Evolutionary conservation across 192 early-diverging fungal species (phyloP).

Genomic region (Gaertneriomyces sp.): DNA sequence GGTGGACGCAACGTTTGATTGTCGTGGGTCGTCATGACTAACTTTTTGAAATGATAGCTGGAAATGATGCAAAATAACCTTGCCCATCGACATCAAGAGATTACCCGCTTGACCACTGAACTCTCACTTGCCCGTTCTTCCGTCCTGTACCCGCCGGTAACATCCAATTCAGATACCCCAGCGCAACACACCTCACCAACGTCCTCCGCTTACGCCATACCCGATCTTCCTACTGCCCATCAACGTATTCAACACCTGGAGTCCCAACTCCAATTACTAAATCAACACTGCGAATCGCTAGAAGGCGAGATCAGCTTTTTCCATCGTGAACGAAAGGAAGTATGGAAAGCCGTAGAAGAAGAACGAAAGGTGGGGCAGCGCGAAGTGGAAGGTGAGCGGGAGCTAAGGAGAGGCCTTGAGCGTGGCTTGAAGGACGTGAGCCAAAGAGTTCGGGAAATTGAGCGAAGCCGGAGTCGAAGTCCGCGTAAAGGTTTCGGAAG

Average conservation of each 20-base stretch:
- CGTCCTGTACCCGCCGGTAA: too few species aligned
- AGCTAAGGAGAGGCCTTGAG: constrained; percentile 11
- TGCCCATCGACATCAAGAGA: constrained; percentile 46
- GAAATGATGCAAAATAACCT: constrained; percentile 39
- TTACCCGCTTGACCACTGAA: constrained; percentile 43
- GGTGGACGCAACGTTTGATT: too few species aligned
- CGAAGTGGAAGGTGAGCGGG: constrained; percentile 33
- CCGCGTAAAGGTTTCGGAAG: background rate
- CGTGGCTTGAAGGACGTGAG: background rate
- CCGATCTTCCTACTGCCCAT: constrained; percentile 37
- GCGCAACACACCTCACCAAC: constrained; percentile 39
- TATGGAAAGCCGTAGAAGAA: constrained; percentile 25
- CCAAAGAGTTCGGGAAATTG: background rate
- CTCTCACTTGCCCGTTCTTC: constrained; percentile 39
- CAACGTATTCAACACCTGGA: constrained; percentile 52
- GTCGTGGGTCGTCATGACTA: too few species aligned
- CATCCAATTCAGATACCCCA: too few species aligned
- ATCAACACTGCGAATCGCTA: constrained; percentile 49
- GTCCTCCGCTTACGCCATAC: constrained; percentile 6
- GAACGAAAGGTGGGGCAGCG: constrained; percentile 27
- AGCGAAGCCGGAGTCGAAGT: background rate
- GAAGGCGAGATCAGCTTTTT: constrained; percentile 37
- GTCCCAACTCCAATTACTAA: constrained; percentile 47
- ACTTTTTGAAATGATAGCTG: constrained; percentile 20
- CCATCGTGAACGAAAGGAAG: constrained; percentile 24